These are phyloP conservation scores for Russula earlei DNA, from an alignment of 768 basidiomycete species.

Conservation along the genomic window DNA sequence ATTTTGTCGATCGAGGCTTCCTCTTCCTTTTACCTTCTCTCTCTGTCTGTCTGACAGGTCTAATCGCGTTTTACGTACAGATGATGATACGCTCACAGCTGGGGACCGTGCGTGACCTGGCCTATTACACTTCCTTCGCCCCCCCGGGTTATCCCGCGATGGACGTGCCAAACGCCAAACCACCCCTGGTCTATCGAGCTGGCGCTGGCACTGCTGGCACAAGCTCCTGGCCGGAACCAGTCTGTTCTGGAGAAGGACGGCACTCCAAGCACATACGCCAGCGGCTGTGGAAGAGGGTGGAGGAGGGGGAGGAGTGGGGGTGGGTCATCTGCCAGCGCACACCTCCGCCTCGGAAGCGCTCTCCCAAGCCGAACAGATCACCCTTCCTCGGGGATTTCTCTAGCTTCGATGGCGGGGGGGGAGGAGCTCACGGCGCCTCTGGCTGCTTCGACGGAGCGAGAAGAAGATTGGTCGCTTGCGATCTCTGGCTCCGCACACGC, in stretches of 20 bases:
- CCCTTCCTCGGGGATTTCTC: background rate
- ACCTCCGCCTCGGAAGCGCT: background rate
- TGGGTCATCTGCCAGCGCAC: background rate
- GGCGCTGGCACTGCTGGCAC: no score
- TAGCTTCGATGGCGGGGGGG: constrained; percentile 4
- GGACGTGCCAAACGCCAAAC: no score
- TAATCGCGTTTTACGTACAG: constrained; percentile 9
- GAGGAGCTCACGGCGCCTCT: background rate
- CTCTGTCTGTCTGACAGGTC: background rate
- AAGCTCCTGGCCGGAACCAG: no score
- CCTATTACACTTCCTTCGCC: no score
- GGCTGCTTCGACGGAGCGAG: background rate
- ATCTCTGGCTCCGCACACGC: background rate
- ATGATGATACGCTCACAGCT: no score
- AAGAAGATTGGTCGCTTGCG: background rate
- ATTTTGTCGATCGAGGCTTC: constrained; percentile 12
- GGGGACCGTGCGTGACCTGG: no score
- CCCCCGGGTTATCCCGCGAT: no score
- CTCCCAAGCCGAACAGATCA: no score
- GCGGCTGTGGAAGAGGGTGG: background rate
- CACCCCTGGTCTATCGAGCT: no score
- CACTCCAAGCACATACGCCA: no score
- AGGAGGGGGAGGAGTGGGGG: background rate
- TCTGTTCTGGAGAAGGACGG: no score
- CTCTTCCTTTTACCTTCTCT: background rate